These are phyloP conservation scores for Solanum tarapatanum DNA, from an alignment of 257 asterid species.

Conservation along the genomic window DNA sequence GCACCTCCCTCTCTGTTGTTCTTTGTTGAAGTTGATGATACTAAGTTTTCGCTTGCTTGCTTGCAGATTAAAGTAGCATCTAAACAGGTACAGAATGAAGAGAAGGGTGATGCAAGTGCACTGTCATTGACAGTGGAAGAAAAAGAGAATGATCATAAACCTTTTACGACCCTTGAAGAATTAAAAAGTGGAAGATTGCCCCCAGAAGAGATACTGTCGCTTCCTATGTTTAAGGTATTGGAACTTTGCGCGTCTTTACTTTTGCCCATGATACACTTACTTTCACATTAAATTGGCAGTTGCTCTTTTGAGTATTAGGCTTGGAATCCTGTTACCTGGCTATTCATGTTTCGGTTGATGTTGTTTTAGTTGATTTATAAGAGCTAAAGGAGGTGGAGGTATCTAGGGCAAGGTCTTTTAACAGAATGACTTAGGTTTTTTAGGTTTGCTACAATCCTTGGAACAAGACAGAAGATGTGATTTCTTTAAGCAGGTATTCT, in stretches of 20 bases:
- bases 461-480: not conserved
- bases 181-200: conserved; percentile 65
- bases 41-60: not conserved
- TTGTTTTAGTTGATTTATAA: not conserved
- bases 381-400: not conserved
- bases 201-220: conserved; percentile 86
- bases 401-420: not conserved
- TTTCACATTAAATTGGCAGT: not conserved
- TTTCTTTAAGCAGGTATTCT: not conserved
- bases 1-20: not conserved
- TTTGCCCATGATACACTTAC: not conserved
- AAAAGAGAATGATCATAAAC: conserved; percentile 24
- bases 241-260: not conserved
- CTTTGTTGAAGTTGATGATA: not conserved
- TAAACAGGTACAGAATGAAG: conserved; percentile 48
- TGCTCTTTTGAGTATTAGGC: not conserved
- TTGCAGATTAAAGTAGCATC: conserved; percentile 74
- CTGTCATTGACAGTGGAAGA: conserved; percentile 22
- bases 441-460: not conserved
- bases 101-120: conserved; percentile 18
- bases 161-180: conserved; percentile 62
- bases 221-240: conserved; percentile 82
- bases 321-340: not conserved
- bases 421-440: not conserved
- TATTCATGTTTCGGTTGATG: not conserved